Evolutionary conservation across 1,284 basidiomycete species (phyloP).

Genomic region (Cystobasidiaceae sp.): DNA sequence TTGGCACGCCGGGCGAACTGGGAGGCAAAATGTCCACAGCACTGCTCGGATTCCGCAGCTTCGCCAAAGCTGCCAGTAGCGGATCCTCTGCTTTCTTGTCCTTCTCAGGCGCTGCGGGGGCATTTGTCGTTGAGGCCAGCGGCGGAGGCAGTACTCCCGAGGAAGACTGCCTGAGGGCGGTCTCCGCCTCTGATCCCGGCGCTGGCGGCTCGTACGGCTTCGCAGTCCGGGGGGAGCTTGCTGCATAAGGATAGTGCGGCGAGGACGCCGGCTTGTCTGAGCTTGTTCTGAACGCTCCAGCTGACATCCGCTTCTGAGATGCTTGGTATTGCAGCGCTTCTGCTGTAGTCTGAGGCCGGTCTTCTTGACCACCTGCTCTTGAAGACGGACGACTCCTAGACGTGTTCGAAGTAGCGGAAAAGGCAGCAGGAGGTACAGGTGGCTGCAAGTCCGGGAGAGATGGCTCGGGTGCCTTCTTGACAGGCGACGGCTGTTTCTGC

Average conservation of each 20-base stretch:
- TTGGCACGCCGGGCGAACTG: constrained; percentile 8
- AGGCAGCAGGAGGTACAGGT: constrained; percentile 31
- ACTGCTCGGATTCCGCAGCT: constrained; percentile 24
- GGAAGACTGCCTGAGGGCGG: constrained; percentile 5
- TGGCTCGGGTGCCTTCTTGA: not conserved
- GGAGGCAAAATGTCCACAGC: constrained; percentile 26
- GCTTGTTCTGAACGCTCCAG: constrained; percentile 3
- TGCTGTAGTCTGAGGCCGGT: constrained; percentile 9
- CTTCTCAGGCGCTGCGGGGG: not conserved
- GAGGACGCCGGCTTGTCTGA: not conserved
- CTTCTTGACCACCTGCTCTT: constrained; percentile 1
- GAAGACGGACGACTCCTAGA: constrained; percentile 20
- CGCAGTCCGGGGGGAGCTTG: constrained; percentile 14
- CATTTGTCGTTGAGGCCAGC: not conserved
- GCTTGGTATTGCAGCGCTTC: constrained; percentile 25
- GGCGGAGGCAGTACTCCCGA: constrained; percentile 8
- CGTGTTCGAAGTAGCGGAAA: not conserved
- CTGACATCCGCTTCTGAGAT: constrained; percentile 25
- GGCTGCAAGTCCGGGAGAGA: constrained; percentile 25
- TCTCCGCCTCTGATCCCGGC: not conserved
- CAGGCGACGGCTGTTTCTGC: not conserved
- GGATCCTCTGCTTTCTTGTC: constrained; percentile 28
- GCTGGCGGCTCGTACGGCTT: constrained; percentile 27
- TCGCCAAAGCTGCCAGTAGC: constrained; percentile 25
- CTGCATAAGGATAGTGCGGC: constrained; percentile 15